A percentile compares a stretch with the other conserved stretches of the same genome.
These are phyloP conservation scores for Ormosia semicastrata DNA, from an alignment of 306 rosid genomes.

Conservation along the genomic window DNA sequence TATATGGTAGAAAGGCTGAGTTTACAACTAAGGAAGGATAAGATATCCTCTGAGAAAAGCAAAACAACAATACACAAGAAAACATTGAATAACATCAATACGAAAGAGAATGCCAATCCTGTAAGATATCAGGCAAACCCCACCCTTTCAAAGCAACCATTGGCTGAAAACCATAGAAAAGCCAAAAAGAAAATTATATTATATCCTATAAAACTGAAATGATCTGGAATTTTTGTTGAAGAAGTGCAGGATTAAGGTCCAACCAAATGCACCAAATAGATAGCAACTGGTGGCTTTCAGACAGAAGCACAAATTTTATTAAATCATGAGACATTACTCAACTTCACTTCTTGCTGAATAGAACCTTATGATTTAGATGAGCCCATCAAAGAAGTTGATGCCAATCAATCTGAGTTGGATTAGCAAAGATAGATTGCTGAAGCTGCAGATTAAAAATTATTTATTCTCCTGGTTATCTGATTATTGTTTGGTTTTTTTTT, in stretches of 20 bases:
- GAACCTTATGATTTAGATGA: neutral
- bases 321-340: neutral
- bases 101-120: neutral
- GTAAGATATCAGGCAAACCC: slow-evolving; percentile 4
- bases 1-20: neutral
- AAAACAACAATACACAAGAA: neutral
- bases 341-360: neutral
- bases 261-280: slow-evolving; percentile 4
- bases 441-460: neutral
- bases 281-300: neutral
- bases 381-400: neutral
- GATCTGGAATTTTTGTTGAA: neutral
- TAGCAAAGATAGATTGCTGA: neutral
- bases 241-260: neutral
- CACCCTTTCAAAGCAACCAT: neutral
- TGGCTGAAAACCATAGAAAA: slow-evolving; percentile 6
- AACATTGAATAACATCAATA: neutral
- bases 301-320: neutral
- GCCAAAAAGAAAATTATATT: neutral
- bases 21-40: neutral
- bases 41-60: neutral
- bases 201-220: neutral
- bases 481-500: neutral
- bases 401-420: neutral
- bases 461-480: slow-evolving; percentile 13